A percentile compares a stretch with the other conserved stretches of the same genome.
phyloP scores from a whole-genome alignment of 768 basidiomycete species.

The Boletus huronensis region DNA sequence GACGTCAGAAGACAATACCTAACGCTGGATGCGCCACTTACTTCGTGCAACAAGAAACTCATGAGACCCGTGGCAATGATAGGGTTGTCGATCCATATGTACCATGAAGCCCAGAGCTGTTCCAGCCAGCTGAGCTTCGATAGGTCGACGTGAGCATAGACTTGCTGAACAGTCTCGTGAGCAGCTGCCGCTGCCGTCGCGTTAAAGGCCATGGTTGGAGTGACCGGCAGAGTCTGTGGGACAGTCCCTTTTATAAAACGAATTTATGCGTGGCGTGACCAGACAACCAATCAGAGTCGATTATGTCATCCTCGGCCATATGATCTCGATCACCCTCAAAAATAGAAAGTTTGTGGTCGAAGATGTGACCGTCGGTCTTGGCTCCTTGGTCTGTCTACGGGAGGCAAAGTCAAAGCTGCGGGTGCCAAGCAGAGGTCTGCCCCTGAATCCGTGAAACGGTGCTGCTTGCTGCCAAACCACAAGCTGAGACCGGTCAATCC shows the following conservation, averaged over 20 bases:
- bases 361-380: no score
- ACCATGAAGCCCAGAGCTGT: conserved; percentile 82
- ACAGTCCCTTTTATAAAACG: conserved; percentile 4
- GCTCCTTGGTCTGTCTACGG: neutral
- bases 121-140: conserved; percentile 66
- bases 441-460: neutral
- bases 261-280: conserved; percentile 29
- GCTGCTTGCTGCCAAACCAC: neutral
- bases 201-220: conserved; percentile 42
- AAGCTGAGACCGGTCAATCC: neutral
- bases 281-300: conserved; percentile 20
- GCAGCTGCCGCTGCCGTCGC: conserved; percentile 29
- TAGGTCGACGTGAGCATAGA: conserved; percentile 60
- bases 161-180: conserved; percentile 34
- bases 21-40: conserved; percentile 34
- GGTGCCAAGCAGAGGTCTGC: neutral
- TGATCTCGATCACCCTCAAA: neutral
- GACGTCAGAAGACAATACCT: neutral
- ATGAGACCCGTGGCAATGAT: conserved; percentile 89
- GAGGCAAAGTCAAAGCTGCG: neutral
- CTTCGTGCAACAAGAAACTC: conserved; percentile 93
- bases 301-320: conserved; percentile 13
- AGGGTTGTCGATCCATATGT: conserved; percentile 83
- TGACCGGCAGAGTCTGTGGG: neutral
- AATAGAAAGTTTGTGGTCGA: neutral